Conservation (phyloP, 148 eudicot genomes). For the Arctostaphylos glauca region DNA sequence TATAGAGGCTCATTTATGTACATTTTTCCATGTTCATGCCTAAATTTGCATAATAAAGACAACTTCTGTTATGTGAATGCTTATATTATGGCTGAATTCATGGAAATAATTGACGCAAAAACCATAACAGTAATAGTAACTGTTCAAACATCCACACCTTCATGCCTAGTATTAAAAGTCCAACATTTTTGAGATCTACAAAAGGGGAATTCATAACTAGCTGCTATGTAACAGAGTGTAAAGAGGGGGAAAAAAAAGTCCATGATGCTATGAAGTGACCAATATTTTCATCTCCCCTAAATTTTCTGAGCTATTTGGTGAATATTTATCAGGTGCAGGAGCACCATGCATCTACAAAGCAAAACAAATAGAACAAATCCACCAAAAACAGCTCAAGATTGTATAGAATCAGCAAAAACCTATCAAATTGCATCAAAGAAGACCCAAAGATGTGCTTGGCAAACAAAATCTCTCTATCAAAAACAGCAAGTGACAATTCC, state of each 20-base stretch:
- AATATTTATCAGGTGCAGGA: neutral
- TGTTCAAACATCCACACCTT: conserved; percentile 7
- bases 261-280: neutral
- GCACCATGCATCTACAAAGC: neutral
- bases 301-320: neutral
- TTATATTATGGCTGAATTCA: neutral
- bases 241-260: neutral
- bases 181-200: neutral
- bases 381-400: neutral
- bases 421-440: neutral
- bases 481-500: neutral
- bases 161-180: neutral
- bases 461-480: neutral
- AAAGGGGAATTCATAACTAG: neutral
- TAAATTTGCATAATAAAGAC: neutral
- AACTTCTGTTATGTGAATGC: neutral
- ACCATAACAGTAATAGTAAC: neutral
- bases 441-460: neutral
- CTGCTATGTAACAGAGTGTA: neutral
- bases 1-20: neutral
- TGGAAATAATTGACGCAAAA: neutral
- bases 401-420: neutral
- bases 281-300: neutral
- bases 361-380: too few species aligned
- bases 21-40: neutral